Percentiles rank a stretch among this genome's conserved stretches.
These are phyloP conservation scores for Colletotrichum trifolii DNA, from an alignment of 2,329 filamentous ascomycete species.

Conservation along the genomic window DNA sequence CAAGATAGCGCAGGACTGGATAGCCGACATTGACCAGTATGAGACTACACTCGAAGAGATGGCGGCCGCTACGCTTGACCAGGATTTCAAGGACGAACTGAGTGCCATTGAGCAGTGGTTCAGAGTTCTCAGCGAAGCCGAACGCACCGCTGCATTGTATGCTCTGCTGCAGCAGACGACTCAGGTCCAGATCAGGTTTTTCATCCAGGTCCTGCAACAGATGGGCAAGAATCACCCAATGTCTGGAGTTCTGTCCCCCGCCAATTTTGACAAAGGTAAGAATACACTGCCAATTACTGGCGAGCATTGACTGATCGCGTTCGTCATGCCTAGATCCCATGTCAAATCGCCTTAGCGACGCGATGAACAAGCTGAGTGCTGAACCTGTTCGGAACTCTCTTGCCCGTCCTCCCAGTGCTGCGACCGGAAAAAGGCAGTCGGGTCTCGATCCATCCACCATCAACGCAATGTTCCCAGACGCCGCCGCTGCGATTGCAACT, in stretches of 20 bases:
- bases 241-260: constrained; percentile 92
- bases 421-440: constrained; percentile 89
- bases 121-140: constrained; percentile 94
- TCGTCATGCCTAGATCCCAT: constrained; percentile 81
- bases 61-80: constrained; percentile 97
- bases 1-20: constrained; percentile 97
- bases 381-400: constrained; percentile 89
- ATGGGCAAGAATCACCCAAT: constrained; percentile 99
- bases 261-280: constrained; percentile 95
- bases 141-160: constrained; percentile 94
- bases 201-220: constrained; percentile 97
- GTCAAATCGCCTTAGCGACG: constrained; percentile 94
- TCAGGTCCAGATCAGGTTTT: constrained; percentile 98
- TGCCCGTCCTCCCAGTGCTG: constrained; percentile 80
- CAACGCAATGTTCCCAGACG: constrained; percentile 99
- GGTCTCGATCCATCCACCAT: constrained; percentile 94
- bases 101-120: constrained; percentile 99
- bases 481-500: constrained; percentile 96
- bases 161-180: constrained; percentile 97
- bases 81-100: constrained; percentile 99
- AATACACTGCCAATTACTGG: not conserved
- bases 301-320: constrained; percentile 38
- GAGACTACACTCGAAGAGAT: constrained; percentile 99
- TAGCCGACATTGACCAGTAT: constrained; percentile 98
- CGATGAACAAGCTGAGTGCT: constrained; percentile 94